Percentiles rank a stretch among this genome's conserved stretches.
phyloP scores from a whole-genome alignment of 352 stramenopile species.

The Phytophthora pisi region DNA sequence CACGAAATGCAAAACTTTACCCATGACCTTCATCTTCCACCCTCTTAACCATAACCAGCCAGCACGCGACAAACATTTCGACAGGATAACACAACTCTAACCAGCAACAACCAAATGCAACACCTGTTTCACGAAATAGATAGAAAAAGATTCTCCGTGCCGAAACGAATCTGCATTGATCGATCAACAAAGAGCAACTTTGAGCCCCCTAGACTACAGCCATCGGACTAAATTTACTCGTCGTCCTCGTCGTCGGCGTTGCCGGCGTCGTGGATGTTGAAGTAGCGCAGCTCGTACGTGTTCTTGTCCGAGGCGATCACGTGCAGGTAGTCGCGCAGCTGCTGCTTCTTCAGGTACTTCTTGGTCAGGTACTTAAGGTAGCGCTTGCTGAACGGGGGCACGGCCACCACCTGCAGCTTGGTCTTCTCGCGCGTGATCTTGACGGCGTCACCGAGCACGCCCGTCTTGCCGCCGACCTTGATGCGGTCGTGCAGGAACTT shows the following conservation, averaged over 20 bases:
- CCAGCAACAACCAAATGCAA: no score
- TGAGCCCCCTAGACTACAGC: conserved; percentile 2
- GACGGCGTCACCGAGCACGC: conserved; percentile 94
- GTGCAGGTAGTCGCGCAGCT: conserved; percentile 99
- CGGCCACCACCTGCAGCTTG: conserved; percentile 95
- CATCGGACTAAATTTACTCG: conserved; percentile 63
- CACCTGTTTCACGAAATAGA: neutral
- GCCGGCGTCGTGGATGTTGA: conserved; percentile 96
- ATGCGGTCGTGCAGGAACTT: conserved; percentile 99
- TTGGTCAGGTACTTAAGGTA: conserved; percentile 99
- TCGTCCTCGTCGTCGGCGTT: conserved; percentile 90
- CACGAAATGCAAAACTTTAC: conserved; percentile 30
- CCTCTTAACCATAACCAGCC: no score
- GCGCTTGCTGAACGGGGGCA: conserved; percentile 98
- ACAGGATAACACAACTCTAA: no score
- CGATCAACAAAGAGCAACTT: conserved; percentile 24
- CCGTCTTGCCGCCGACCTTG: conserved; percentile 99
- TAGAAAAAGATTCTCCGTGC: conserved; percentile 28
- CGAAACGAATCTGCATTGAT: conserved; percentile 43
- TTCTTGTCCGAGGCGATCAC: conserved; percentile 99
- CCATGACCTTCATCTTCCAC: neutral
- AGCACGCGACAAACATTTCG: no score
- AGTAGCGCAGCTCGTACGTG: conserved; percentile 99
- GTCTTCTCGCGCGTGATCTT: conserved; percentile 97
- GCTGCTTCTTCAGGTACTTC: conserved; percentile 99